Evolutionary conservation across 768 basidiomycete species (phyloP).

Genomic region (Lactarius psammicola): DNA sequence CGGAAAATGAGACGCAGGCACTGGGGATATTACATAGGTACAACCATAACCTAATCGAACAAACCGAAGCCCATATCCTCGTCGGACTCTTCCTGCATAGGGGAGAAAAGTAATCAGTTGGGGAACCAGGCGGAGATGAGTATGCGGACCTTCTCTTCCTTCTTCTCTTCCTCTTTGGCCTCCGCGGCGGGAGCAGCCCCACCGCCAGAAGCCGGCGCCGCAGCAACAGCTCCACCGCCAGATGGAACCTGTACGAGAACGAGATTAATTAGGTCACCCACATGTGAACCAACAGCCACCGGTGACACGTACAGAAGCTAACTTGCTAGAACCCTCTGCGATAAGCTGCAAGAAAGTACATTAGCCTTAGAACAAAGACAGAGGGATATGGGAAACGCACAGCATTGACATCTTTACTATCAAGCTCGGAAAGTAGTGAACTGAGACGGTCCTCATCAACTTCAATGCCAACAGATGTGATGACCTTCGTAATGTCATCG

Average conservation of each 20-base stretch:
- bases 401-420: conserved; percentile 83
- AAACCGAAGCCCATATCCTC: conserved; percentile 99
- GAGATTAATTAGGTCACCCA: conserved; percentile 14
- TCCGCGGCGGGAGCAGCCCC: conserved; percentile 61
- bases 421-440: conserved; percentile 84
- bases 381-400: conserved; percentile 43
- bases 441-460: conserved; percentile 77
- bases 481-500: conserved; percentile 83
- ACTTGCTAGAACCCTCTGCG: conserved; percentile 87
- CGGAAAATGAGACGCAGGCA: neutral
- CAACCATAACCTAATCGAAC: conserved; percentile 68
- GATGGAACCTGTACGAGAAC: conserved; percentile 70
- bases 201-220: conserved; percentile 52
- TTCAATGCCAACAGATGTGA: conserved; percentile 84
- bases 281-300: neutral
- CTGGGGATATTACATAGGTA: conserved; percentile 7
- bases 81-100: conserved; percentile 81
- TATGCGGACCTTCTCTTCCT: conserved; percentile 72
- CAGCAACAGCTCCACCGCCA: conserved; percentile 74
- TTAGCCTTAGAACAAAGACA: conserved; percentile 2
- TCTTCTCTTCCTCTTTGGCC: conserved; percentile 84
- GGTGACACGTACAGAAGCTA: conserved; percentile 75
- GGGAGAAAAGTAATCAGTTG: conserved; percentile 11
- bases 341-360: conserved; percentile 59
- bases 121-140: conserved; percentile 1